These are phyloP conservation scores for Massariosphaeria phaeospora DNA, from an alignment of 495 filamentous ascomycete species.

Conservation along the genomic window DNA sequence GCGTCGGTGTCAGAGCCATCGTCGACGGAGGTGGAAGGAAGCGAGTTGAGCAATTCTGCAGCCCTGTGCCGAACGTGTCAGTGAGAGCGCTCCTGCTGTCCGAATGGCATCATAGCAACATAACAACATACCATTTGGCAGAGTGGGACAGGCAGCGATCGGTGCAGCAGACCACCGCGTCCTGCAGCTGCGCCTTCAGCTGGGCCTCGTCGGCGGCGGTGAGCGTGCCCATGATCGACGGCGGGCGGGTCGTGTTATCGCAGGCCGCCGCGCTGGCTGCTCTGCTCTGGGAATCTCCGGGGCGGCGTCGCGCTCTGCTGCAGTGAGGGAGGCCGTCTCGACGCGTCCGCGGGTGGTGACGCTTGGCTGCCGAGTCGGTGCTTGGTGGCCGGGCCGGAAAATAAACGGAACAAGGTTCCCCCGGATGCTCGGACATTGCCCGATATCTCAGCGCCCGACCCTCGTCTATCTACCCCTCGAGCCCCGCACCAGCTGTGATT, in stretches of 20 bases:
- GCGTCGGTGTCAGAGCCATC: slow-evolving; percentile 49
- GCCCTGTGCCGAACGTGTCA: slow-evolving; percentile 61
- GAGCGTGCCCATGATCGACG: slow-evolving; percentile 10
- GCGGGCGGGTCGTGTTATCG: background rate
- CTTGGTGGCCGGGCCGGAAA: background rate
- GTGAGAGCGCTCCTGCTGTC: too few relatives aligned
- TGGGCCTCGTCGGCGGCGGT: slow-evolving; percentile 38
- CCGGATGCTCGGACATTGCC: too few relatives aligned
- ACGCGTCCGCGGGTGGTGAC: background rate
- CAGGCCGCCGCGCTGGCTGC: background rate
- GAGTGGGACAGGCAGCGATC: slow-evolving; percentile 95
- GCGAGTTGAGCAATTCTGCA: slow-evolving; percentile 84
- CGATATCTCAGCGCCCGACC: too few relatives aligned
- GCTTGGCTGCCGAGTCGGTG: background rate
- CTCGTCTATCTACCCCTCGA: too few relatives aligned
- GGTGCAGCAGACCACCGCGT: slow-evolving; percentile 81
- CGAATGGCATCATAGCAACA: too few relatives aligned
- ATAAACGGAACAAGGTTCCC: background rate
- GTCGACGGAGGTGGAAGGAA: slow-evolving; percentile 49
- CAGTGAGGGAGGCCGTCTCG: too few relatives aligned
- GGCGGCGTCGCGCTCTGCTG: too few relatives aligned
- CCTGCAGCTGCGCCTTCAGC: slow-evolving; percentile 64
- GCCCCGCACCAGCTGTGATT: background rate
- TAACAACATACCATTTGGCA: slow-evolving; percentile 86
- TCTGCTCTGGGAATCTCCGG: background rate